These are phyloP conservation scores for Hypoxylon cercidicola DNA, from an alignment of 495 filamentous ascomycete genomes.

Conservation along the genomic window DNA sequence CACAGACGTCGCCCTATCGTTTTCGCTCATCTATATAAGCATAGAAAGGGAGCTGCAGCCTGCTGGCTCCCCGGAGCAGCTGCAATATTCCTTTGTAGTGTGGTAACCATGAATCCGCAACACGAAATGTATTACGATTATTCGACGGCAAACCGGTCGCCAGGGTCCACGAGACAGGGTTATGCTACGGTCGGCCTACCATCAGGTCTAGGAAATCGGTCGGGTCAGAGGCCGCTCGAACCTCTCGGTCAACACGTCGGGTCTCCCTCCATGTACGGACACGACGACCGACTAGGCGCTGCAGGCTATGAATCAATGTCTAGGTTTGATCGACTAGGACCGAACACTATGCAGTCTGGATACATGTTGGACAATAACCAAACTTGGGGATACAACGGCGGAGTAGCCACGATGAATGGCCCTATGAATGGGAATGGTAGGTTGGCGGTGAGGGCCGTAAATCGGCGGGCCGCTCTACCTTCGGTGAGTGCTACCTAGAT, in stretches of 20 bases:
- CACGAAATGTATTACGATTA: slow-evolving; percentile 59
- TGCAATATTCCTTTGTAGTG: slow-evolving; percentile 38
- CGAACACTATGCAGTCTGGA: slow-evolving; percentile 45
- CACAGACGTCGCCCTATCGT: slow-evolving; percentile 19
- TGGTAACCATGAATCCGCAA: slow-evolving; percentile 67
- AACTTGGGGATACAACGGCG: slow-evolving; percentile 61
- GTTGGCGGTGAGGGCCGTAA: slow-evolving; percentile 52
- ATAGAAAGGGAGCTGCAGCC: slow-evolving; percentile 47
- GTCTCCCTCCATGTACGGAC: slow-evolving; percentile 64
- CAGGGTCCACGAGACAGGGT: slow-evolving; percentile 55
- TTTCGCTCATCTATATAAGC: slow-evolving; percentile 40
- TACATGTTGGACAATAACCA: slow-evolving; percentile 59
- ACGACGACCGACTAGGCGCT: slow-evolving; percentile 56
- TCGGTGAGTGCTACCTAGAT: slow-evolving; percentile 55
- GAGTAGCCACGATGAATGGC: slow-evolving; percentile 59
- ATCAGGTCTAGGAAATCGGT: slow-evolving; percentile 73
- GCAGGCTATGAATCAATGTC: slow-evolving; percentile 59
- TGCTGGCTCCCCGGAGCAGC: slow-evolving; percentile 48
- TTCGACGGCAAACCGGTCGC: slow-evolving; percentile 51
- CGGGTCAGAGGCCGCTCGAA: slow-evolving; percentile 64
- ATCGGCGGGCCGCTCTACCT: slow-evolving; percentile 58
- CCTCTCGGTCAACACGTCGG: slow-evolving; percentile 49
- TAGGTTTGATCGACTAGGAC: slow-evolving; percentile 65
- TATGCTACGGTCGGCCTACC: slow-evolving; percentile 60
- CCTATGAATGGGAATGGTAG: slow-evolving; percentile 60